These are phyloP conservation scores for Phytophthora crassamura DNA, from an alignment of 352 stramenopile species.

Conservation along the genomic window DNA sequence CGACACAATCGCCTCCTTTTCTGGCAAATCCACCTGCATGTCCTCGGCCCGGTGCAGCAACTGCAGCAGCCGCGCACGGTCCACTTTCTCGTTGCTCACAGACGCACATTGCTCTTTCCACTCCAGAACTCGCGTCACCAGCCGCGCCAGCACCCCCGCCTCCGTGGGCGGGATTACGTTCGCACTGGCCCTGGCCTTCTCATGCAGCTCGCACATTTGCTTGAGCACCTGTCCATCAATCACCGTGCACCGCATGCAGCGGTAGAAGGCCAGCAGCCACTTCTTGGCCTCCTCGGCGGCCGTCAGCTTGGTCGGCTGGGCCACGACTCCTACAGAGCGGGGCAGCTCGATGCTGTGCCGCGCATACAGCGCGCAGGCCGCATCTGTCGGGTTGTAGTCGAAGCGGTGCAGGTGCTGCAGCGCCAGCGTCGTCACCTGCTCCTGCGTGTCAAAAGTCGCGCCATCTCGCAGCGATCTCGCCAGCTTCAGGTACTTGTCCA, in stretches of 20 bases:
- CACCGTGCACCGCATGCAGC: constrained; percentile 47
- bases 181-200: constrained; percentile 32
- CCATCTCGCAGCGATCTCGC: constrained; percentile 76
- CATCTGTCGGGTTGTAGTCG: constrained; percentile 81
- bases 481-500: constrained; percentile 86
- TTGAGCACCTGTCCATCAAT: constrained; percentile 53
- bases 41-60: constrained; percentile 70
- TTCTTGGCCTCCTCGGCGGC: constrained; percentile 54
- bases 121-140: constrained; percentile 58
- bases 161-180: constrained; percentile 54
- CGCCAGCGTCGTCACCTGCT: constrained; percentile 74
- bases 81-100: constrained; percentile 40
- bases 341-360: constrained; percentile 81
- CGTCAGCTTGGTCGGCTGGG: constrained; percentile 22
- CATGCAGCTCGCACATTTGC: constrained; percentile 49
- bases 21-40: constrained; percentile 51
- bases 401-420: constrained; percentile 85
- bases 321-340: constrained; percentile 21
- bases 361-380: constrained; percentile 84
- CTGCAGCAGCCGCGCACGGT: constrained; percentile 53
- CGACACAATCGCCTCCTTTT: constrained; percentile 44
- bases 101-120: constrained; percentile 55
- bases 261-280: constrained; percentile 77
- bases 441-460: constrained; percentile 79
- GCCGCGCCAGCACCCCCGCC: constrained; percentile 56